These are phyloP conservation scores for Lathyrus aphaca DNA, from an alignment of 306 rosid species.

Conservation along the genomic window DNA sequence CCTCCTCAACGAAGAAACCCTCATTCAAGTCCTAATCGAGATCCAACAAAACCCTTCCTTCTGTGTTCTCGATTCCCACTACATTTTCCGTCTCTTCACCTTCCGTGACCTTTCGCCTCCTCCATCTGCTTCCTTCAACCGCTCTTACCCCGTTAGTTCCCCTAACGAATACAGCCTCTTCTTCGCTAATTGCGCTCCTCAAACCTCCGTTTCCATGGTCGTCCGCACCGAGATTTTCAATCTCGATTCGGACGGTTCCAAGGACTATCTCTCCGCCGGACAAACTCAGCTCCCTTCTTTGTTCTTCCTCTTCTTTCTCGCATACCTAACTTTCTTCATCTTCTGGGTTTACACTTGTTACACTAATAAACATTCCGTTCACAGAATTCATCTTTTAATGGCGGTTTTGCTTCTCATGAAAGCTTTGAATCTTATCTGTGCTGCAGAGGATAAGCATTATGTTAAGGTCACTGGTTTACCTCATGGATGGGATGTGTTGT, in stretches of 20 bases:
- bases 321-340: conserved; percentile 58
- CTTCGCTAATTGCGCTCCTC: conserved; percentile 86
- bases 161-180: conserved; percentile 87
- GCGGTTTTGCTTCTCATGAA: conserved; percentile 63
- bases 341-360: conserved; percentile 61
- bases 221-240: conserved; percentile 79
- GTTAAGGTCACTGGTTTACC: conserved; percentile 85
- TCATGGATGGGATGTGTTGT: conserved; percentile 93
- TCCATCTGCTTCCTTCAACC: conserved; percentile 55
- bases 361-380: conserved; percentile 59
- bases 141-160: conserved; percentile 58
- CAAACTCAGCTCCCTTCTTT: conserved; percentile 77
- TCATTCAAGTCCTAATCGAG: conserved; percentile 85
- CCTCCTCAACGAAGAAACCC: conserved; percentile 79
- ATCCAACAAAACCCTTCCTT: conserved; percentile 78
- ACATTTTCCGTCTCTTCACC: conserved; percentile 60
- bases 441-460: conserved; percentile 87
- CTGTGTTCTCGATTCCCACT: conserved; percentile 75
- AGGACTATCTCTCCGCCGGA: conserved; percentile 85
- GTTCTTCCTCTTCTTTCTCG: conserved; percentile 58
- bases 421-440: conserved; percentile 77
- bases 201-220: conserved; percentile 70
- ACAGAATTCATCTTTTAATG: conserved; percentile 86
- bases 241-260: conserved; percentile 55
- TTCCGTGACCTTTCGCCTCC: conserved; percentile 79